These are phyloP conservation scores for Yamadazyma conglobata DNA, from an alignment of 1,139 yeast species.

Conservation along the genomic window DNA sequence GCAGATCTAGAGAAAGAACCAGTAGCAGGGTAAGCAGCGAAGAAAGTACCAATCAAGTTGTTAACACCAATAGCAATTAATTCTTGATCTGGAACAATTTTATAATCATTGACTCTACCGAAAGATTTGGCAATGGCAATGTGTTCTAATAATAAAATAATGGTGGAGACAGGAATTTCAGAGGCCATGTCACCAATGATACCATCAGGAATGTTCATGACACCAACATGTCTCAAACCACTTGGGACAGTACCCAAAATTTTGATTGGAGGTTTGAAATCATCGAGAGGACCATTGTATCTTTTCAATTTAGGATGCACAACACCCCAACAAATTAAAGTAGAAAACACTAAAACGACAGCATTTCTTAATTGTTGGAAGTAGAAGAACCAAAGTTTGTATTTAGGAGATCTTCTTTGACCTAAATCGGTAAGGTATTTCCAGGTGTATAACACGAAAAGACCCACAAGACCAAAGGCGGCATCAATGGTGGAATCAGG, in stretches of 20 bases:
- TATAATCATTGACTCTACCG: slow-evolving; percentile 89
- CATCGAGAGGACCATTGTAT: slow-evolving; percentile 32
- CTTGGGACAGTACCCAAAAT: slow-evolving; percentile 77
- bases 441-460: slow-evolving; percentile 67
- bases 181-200: slow-evolving; percentile 60
- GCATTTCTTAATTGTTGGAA: slow-evolving; percentile 77
- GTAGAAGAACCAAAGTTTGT: slow-evolving; percentile 61
- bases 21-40: slow-evolving; percentile 92
- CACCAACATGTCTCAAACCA: slow-evolving; percentile 77
- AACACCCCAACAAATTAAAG: slow-evolving; percentile 66
- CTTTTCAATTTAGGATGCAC: slow-evolving; percentile 65
- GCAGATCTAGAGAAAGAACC: slow-evolving; percentile 97
- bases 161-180: slow-evolving; percentile 81
- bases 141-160: slow-evolving; percentile 82
- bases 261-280: slow-evolving; percentile 48
- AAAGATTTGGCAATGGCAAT: slow-evolving; percentile 92
- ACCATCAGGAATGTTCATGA: slow-evolving; percentile 62
- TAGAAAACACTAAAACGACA: slow-evolving; percentile 72
- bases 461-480: slow-evolving; percentile 79
- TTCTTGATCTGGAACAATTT: slow-evolving; percentile 90
- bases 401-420: slow-evolving; percentile 63
- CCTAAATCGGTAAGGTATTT: slow-evolving; percentile 53
- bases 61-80: slow-evolving; percentile 91
- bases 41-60: slow-evolving; percentile 86
- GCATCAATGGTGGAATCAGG: slow-evolving; percentile 71